Base-by-base conservation (phyloP, 1,284 basidiomycete species). In the Coniferiporia weirii region DNA sequence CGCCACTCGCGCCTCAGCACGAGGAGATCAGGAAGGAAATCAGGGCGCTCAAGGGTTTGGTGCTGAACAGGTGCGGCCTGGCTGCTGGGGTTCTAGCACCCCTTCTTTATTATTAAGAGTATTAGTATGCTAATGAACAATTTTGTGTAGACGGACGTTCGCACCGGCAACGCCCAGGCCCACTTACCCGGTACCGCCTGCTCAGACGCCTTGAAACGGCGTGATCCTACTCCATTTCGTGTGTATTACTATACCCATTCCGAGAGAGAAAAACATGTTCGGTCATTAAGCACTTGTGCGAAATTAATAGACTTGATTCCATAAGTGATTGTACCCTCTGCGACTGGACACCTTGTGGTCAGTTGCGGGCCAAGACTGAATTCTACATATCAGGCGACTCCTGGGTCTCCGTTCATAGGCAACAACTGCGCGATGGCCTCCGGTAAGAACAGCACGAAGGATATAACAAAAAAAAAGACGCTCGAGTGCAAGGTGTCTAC, bases 11-110 rank as follows among this genome's bases (percentile, higher is more conserved):
- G 50, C 75, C 80, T 12, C 76, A 78, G 51, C 83, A 84, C 69
- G 85, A 87, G 61, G 84, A 87, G 54, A 69, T 87, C 40, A 76
- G 78, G 61, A 75, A 79, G 64, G 85, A 88, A 66, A 84, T 88
- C 52, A 72, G 82, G 55, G 82, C 83, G 3, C 70, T 88, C 66
- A 88, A 87, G 66, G 84, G 85, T 6, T 74, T 87, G 38, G 83
- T 84, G 19, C 71, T 88, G 57, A 88, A 85, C 67, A 71, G 85
- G 83, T 59, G 22, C n/a, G 57, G 7, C 20, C n/a, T 40, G 9
- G 9, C 38, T 12, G 12, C 38, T 40, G 38, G 8, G 8, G 8
- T 34, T 36, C 38, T 17, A 15, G 13, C 13, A 22, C 5, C 20
- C 10, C 46, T 27, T 8, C 1, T 4, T 22, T 19, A 35, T 15